Conservation (phyloP, 306 rosid species). For the Ceratonia siliqua region DNA sequence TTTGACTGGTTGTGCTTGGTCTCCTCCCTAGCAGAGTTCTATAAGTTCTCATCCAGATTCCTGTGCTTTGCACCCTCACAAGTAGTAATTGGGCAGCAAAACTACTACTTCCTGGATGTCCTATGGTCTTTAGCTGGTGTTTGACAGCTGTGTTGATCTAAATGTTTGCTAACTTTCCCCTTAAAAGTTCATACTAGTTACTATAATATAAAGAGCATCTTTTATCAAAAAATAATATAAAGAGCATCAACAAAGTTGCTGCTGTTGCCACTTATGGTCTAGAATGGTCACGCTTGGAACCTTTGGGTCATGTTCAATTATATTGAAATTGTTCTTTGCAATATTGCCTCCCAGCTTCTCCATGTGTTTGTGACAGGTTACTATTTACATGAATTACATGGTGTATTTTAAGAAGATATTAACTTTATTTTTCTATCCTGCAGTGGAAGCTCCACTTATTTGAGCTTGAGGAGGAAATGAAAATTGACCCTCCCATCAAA, state of each 20-base stretch:
- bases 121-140: not conserved
- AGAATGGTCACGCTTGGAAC: too few relatives aligned
- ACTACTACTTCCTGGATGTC: constrained; percentile 17
- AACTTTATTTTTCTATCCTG: not conserved
- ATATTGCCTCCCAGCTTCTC: not conserved
- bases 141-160: not conserved
- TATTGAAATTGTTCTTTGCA: not conserved
- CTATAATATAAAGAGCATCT: not conserved
- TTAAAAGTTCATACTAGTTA: not conserved
- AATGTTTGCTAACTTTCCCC: not conserved
- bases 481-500: constrained; percentile 72
- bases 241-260: not conserved
- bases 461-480: constrained; percentile 89
- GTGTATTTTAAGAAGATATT: constrained; percentile 15
- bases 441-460: constrained; percentile 99
- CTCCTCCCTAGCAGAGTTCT: not conserved
- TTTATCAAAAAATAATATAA: too few relatives aligned
- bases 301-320: constrained; percentile 5
- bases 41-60: not conserved
- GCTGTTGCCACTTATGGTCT: constrained; percentile 1
- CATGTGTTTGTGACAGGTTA: not conserved
- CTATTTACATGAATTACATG: not conserved
- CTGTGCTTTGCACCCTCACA: constrained; percentile 6
- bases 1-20: not conserved
- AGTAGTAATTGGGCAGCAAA: not conserved